These are phyloP conservation scores for Tympanopsis confertula DNA, from an alignment of 2,329 filamentous ascomycete genomes.

Conservation along the genomic window DNA sequence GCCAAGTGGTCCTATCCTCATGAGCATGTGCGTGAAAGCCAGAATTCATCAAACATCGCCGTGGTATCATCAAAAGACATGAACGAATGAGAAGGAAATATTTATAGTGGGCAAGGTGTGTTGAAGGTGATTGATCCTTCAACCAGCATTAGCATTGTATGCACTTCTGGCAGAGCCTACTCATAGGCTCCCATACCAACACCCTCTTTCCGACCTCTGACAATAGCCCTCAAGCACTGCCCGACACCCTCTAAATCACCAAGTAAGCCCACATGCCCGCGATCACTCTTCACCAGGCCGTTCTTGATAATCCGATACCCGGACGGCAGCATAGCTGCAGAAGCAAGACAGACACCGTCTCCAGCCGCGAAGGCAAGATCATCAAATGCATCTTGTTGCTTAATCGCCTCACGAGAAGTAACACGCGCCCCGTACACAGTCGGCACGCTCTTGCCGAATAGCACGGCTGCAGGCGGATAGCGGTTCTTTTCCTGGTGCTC, in stretches of 20 bases:
- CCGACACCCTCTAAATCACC: constrained; percentile 78
- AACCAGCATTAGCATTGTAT: too few relatives aligned
- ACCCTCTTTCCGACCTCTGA: constrained; percentile 56
- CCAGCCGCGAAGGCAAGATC: constrained; percentile 77
- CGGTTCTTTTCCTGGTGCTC: constrained; percentile 49
- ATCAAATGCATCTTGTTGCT: constrained; percentile 68
- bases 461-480: constrained; percentile 72
- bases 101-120: too few relatives aligned
- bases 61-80: too few relatives aligned
- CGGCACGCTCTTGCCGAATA: constrained; percentile 79
- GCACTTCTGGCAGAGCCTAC: too few relatives aligned
- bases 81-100: too few relatives aligned
- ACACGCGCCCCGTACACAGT: constrained; percentile 78
- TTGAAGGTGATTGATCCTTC: too few relatives aligned
- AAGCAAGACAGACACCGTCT: constrained; percentile 79
- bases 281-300: constrained; percentile 67
- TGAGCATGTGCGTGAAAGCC: too few relatives aligned
- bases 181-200: constrained; percentile 67
- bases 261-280: constrained; percentile 77
- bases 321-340: constrained; percentile 71
- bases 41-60: too few relatives aligned
- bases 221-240: constrained; percentile 56
- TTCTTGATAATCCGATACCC: constrained; percentile 67
- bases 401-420: constrained; percentile 59
- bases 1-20: too few relatives aligned